These are phyloP conservation scores for Naganishia vaughanmartiniae DNA, from an alignment of 768 basidiomycete species.

Conservation along the genomic window DNA sequence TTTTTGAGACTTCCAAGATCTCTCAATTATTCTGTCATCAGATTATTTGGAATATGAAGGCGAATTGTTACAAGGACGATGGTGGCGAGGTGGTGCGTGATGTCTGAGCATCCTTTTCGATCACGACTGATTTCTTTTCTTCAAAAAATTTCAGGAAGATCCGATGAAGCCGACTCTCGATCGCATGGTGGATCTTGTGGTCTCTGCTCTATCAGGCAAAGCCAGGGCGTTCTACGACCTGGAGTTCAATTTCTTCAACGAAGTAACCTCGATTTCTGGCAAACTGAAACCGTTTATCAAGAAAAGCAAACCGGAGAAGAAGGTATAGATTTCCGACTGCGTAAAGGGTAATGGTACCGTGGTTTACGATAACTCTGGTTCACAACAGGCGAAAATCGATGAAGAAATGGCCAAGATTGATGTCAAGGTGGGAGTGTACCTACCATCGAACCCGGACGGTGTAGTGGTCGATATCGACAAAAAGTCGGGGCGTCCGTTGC, in stretches of 20 bases:
- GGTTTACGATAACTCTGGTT: slow-evolving; percentile 24
- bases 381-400: slow-evolving; percentile 85
- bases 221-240: slow-evolving; percentile 86
- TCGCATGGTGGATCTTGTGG: slow-evolving; percentile 72
- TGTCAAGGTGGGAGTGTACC: slow-evolving; percentile 91
- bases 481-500: slow-evolving; percentile 89
- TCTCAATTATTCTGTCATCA: slow-evolving; percentile 98
- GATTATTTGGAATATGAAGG: slow-evolving; percentile 99
- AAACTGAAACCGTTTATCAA: slow-evolving; percentile 96
- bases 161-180: slow-evolving; percentile 96
- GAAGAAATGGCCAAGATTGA: slow-evolving; percentile 97
- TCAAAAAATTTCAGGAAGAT: slow-evolving; percentile 67
- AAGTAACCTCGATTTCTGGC: slow-evolving; percentile 96
- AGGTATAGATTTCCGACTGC: slow-evolving; percentile 57
- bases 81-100: slow-evolving; percentile 70
- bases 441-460: slow-evolving; percentile 96
- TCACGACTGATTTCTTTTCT: background rate
- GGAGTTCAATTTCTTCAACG: slow-evolving; percentile 92
- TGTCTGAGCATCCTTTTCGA: background rate
- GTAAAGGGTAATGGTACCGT: slow-evolving; percentile 19
- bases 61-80: slow-evolving; percentile 93
- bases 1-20: slow-evolving; percentile 94
- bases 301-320: slow-evolving; percentile 92
- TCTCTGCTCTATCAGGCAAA: slow-evolving; percentile 79
- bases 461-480: slow-evolving; percentile 95